Percentiles rank a stretch among this genome's conserved stretches.
Conservation (phyloP, 352 stramenopile species). For the Halophytophthora polymorphica region DNA sequence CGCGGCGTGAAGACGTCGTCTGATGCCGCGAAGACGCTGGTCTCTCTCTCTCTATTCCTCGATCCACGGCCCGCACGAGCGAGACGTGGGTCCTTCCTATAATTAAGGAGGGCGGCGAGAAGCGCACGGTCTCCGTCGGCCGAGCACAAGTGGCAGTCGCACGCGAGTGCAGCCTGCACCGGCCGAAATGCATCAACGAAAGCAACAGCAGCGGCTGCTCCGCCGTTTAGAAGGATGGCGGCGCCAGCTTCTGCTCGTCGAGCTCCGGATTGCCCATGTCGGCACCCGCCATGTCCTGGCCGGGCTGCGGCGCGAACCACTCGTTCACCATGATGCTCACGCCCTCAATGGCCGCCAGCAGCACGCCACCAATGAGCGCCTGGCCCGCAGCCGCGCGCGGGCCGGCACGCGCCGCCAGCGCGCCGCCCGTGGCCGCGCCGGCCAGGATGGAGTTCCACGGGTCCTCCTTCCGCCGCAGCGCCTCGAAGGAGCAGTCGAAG, state of each 20-base stretch:
- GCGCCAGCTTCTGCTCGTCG: slow-evolving; percentile 85
- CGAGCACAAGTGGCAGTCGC: no score
- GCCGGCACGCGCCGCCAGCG: slow-evolving; percentile 93
- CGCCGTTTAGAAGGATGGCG: slow-evolving; percentile 68
- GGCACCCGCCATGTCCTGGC: slow-evolving; percentile 37
- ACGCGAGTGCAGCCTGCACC: neutral
- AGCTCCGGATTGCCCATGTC: slow-evolving; percentile 56
- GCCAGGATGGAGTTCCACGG: slow-evolving; percentile 99
- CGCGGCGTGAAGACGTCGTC: neutral
- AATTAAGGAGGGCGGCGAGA: slow-evolving; percentile 40
- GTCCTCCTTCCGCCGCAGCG: slow-evolving; percentile 98
- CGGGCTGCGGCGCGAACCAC: slow-evolving; percentile 68
- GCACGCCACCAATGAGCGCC: slow-evolving; percentile 93
- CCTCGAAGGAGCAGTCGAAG: slow-evolving; percentile 97
- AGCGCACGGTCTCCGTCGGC: neutral
- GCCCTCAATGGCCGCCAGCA: slow-evolving; percentile 97
- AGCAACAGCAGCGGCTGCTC: slow-evolving; percentile 20
- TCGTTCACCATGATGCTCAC: slow-evolving; percentile 95
- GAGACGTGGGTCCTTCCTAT: slow-evolving; percentile 32
- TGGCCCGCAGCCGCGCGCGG: slow-evolving; percentile 92
- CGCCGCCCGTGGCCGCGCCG: slow-evolving; percentile 94
- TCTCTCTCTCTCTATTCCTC: slow-evolving; percentile 35
- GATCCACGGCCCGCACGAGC: slow-evolving; percentile 20
- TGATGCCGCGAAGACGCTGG: slow-evolving; percentile 4
- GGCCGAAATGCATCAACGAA: slow-evolving; percentile 12